These are phyloP conservation scores for Mrakiaceae sp. DNA, from an alignment of 1,284 basidiomycete genomes.

Conservation along the genomic window DNA sequence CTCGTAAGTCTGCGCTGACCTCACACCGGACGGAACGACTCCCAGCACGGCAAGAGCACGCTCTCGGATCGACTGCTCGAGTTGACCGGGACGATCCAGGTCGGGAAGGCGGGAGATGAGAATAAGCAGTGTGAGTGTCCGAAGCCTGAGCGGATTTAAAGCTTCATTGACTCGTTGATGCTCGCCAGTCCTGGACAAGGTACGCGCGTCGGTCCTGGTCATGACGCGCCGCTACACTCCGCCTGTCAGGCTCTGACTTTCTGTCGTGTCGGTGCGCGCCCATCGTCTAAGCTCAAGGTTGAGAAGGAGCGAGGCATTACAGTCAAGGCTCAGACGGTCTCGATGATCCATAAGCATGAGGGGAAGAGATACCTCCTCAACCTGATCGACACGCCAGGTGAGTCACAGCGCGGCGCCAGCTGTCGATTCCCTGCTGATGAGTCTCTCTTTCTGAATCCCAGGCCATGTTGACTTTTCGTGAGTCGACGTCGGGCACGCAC, in stretches of 20 bases:
- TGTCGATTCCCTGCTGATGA: background rate
- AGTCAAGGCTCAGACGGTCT: slow-evolving; percentile 78
- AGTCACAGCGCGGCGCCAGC: background rate
- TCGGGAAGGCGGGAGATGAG: slow-evolving; percentile 28
- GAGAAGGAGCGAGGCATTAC: slow-evolving; percentile 91
- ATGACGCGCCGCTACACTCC: background rate
- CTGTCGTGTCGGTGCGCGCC: background rate
- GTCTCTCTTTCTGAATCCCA: slow-evolving; percentile 29
- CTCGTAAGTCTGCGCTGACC: background rate
- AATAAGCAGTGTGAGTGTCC: slow-evolving; percentile 14
- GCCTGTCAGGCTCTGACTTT: background rate
- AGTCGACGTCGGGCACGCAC: no score
- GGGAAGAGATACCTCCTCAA: slow-evolving; percentile 68
- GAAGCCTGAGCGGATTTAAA: background rate
- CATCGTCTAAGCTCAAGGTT: slow-evolving; percentile 54
- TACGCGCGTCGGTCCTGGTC: background rate
- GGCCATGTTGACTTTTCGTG: slow-evolving; percentile 86
- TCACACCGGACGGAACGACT: slow-evolving; percentile 11
- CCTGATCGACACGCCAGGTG: slow-evolving; percentile 83
- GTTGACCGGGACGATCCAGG: slow-evolving; percentile 76
- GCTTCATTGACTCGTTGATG: background rate
- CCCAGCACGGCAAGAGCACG: slow-evolving; percentile 86
- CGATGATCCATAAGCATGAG: slow-evolving; percentile 60
- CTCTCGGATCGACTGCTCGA: slow-evolving; percentile 71
- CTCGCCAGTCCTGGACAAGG: slow-evolving; percentile 4